Conservation (phyloP, 371 early-diverging fungal genomes). For the Circinella umbellata region DNA sequence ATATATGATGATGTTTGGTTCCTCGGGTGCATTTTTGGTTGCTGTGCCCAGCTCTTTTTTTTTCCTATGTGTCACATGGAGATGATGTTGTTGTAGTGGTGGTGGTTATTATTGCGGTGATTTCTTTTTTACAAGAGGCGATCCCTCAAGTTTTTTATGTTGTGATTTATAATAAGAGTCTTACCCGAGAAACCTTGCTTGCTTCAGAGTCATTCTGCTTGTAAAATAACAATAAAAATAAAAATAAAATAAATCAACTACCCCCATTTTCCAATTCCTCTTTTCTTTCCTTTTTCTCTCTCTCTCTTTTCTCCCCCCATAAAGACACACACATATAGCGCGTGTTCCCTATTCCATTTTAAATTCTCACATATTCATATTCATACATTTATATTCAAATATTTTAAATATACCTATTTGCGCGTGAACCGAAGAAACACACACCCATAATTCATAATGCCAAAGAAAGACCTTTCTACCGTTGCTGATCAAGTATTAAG, state of each 20-base stretch:
- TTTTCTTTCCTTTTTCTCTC: neutral
- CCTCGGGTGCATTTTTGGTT: neutral
- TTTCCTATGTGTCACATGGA: constrained; percentile 4
- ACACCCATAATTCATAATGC: neutral
- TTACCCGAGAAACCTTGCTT: neutral
- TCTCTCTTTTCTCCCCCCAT: neutral
- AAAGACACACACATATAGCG: neutral
- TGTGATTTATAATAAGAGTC: neutral
- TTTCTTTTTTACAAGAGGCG: neutral
- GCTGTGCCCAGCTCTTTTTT: neutral
- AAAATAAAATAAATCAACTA: neutral
- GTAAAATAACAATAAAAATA: too few species aligned
- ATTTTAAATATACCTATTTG: too few species aligned
- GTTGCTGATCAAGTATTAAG: constrained; percentile 18
- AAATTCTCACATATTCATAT: neutral
- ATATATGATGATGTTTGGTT: neutral
- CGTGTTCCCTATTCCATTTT: neutral
- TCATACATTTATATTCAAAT: too few species aligned
- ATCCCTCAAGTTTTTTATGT: constrained; percentile 6
- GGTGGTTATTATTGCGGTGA: neutral
- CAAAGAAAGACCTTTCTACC: constrained; percentile 11
- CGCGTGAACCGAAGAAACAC: too few species aligned
- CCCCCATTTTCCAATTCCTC: neutral
- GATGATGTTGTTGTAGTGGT: neutral
- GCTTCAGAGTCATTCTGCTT: too few species aligned